Conservation (phyloP, 208 protist species). For the Naegleria gruberi region DNA sequence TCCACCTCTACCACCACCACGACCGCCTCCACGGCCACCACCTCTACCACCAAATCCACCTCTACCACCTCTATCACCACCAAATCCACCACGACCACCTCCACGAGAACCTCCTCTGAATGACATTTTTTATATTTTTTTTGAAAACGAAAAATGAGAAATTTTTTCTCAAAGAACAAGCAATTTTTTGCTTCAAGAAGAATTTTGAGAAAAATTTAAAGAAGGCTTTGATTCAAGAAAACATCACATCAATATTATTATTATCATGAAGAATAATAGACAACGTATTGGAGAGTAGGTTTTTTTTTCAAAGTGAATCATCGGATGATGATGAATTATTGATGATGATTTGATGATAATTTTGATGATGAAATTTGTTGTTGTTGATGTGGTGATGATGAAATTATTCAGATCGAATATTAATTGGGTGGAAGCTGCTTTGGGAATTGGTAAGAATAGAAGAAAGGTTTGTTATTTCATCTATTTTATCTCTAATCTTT, state of each 20-base stretch:
- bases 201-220: too few relatives aligned
- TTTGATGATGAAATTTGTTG: background rate
- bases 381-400: too few relatives aligned
- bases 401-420: background rate
- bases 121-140: background rate
- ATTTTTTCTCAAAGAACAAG: too few relatives aligned
- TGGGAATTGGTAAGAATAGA: constrained; percentile 5
- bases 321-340: too few relatives aligned
- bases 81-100: background rate
- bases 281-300: background rate
- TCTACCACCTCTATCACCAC: background rate
- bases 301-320: background rate
- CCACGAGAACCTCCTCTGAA: background rate
- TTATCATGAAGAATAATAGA: background rate
- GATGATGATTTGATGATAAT: background rate
- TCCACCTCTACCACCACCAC: background rate
- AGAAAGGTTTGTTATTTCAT: background rate
- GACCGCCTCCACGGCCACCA: background rate
- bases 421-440: background rate
- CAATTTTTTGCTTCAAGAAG: too few relatives aligned
- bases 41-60: background rate
- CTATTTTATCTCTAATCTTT: too few relatives aligned
- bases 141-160: too few relatives aligned
- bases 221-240: too few relatives aligned
- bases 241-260: too few relatives aligned